Evolutionary conservation across 768 basidiomycete species (phyloP).

Genomic region (Jaapia argillacea): DNA sequence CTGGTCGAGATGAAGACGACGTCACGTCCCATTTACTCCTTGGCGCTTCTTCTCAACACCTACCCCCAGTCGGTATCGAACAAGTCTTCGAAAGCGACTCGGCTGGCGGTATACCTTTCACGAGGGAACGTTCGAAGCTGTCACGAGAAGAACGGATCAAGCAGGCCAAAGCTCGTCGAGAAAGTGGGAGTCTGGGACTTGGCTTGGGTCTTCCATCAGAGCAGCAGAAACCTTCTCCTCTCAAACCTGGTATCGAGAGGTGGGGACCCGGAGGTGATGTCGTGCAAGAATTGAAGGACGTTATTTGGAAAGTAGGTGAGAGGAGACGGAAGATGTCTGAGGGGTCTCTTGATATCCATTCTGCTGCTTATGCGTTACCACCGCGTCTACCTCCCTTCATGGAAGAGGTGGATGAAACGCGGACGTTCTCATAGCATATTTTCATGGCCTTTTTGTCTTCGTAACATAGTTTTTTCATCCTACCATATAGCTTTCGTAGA

Average conservation of each 20-base stretch:
- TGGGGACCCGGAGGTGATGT: slow-evolving; percentile 76
- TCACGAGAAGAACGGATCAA: slow-evolving; percentile 69
- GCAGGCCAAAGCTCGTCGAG: slow-evolving; percentile 43
- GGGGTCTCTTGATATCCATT: no score
- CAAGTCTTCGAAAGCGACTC: slow-evolving; percentile 78
- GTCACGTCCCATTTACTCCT: slow-evolving; percentile 45
- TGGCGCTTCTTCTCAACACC: slow-evolving; percentile 37
- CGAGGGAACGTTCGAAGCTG: slow-evolving; percentile 54
- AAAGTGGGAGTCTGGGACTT: slow-evolving; percentile 21
- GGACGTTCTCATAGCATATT: no score
- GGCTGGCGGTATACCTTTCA: slow-evolving; percentile 23
- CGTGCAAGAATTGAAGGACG: slow-evolving; percentile 77
- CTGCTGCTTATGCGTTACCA: no score
- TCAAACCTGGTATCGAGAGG: slow-evolving; percentile 22
- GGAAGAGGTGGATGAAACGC: no score
- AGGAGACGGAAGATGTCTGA: slow-evolving; percentile 43
- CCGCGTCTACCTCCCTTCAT: no score
- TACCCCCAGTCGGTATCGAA: slow-evolving; percentile 62
- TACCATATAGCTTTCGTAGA: no score
- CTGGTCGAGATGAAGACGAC: slow-evolving; percentile 36
- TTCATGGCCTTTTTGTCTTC: no score
- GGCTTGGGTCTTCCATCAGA: slow-evolving; percentile 12
- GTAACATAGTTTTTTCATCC: no score
- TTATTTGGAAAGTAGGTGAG: slow-evolving; percentile 81
- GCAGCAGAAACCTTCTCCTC: slow-evolving; percentile 3